Evolutionary conservation across 1,284 basidiomycete species (phyloP).

Genomic region (Malassezia obtusa): DNA sequence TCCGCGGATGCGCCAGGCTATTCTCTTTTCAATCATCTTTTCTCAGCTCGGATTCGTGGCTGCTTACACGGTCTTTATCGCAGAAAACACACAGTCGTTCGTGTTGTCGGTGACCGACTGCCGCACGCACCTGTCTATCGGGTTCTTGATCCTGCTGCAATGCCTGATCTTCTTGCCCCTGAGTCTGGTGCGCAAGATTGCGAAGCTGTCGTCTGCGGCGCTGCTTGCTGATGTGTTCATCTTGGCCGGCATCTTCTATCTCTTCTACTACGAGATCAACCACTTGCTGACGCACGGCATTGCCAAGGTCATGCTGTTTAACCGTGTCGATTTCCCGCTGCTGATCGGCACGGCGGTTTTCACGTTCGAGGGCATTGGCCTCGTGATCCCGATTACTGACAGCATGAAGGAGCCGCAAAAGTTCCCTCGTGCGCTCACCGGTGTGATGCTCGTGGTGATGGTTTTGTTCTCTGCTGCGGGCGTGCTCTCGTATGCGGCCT

Average conservation of each 20-base stretch:
- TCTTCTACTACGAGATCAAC: conserved; percentile 43
- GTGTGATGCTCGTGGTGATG: conserved; percentile 76
- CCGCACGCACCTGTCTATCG: conserved; percentile 60
- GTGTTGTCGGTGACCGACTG: conserved; percentile 75
- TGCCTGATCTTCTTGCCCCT: conserved; percentile 61
- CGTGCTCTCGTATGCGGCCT: conserved; percentile 74
- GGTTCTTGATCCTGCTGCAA: conserved; percentile 74
- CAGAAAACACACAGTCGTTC: conserved; percentile 75
- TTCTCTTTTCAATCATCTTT: conserved; percentile 74
- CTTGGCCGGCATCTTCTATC: conserved; percentile 60
- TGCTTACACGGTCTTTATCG: conserved; percentile 92
- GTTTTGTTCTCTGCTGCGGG: conserved; percentile 80
- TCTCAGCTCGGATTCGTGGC: conserved; percentile 80
- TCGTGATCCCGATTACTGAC: conserved; percentile 94
- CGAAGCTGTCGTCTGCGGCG: conserved; percentile 79
- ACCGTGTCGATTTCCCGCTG: conserved; percentile 74
- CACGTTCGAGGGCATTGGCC: conserved; percentile 92
- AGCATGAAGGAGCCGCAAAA: conserved; percentile 82
- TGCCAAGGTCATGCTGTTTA: conserved; percentile 76
- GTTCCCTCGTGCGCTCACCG: conserved; percentile 77
- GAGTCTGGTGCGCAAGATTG: conserved; percentile 38
- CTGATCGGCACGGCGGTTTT: conserved; percentile 96
- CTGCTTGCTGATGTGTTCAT: conserved; percentile 93
- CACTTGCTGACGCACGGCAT: conserved; percentile 30
- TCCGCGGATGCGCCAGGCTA: conserved; percentile 78